Evolutionary conservation across 495 filamentous ascomycete genomes (phyloP).

Genomic region (Sporormia fimetaria): DNA sequence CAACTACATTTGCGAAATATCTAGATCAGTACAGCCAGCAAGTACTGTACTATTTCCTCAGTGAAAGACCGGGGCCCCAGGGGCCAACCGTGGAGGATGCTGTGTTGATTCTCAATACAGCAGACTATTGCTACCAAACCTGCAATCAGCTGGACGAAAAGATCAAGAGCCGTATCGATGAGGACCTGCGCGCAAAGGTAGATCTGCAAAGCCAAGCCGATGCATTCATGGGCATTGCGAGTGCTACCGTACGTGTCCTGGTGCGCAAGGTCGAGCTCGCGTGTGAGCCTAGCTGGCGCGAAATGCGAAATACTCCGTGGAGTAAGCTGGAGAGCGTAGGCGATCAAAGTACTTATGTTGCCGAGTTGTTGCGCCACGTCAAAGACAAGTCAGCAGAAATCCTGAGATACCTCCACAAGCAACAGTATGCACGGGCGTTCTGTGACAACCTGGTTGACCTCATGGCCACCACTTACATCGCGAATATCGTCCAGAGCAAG

Average conservation of each 20-base stretch:
- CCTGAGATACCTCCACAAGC: conserved; percentile 70
- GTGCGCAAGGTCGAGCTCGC: conserved; percentile 73
- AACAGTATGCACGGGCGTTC: conserved; percentile 86
- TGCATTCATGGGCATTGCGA: conserved; percentile 89
- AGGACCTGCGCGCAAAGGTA: conserved; percentile 57
- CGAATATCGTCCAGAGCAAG: conserved; percentile 74
- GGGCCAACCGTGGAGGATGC: conserved; percentile 62
- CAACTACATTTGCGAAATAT: conserved; percentile 79
- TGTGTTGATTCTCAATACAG: conserved; percentile 83
- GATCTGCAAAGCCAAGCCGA: conserved; percentile 89
- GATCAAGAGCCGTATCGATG: conserved; percentile 80
- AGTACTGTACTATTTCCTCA: conserved; percentile 72
- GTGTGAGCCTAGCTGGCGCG: conserved; percentile 79
- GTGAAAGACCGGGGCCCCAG: conserved; percentile 36
- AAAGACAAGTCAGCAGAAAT: conserved; percentile 62
- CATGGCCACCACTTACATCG: conserved; percentile 64
- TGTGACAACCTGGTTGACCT: conserved; percentile 88
- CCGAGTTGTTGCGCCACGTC: conserved; percentile 60
- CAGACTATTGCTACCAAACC: conserved; percentile 92
- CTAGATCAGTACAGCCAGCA: conserved; percentile 92
- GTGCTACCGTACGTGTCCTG: conserved; percentile 70
- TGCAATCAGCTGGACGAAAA: conserved; percentile 88
- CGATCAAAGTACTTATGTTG: conserved; percentile 87
- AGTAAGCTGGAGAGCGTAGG: conserved; percentile 86
- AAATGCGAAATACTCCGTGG: conserved; percentile 98